Conservation (phyloP, 1,284 basidiomycete species). For the Cutaneotrichosporon cavernicola region DNA sequence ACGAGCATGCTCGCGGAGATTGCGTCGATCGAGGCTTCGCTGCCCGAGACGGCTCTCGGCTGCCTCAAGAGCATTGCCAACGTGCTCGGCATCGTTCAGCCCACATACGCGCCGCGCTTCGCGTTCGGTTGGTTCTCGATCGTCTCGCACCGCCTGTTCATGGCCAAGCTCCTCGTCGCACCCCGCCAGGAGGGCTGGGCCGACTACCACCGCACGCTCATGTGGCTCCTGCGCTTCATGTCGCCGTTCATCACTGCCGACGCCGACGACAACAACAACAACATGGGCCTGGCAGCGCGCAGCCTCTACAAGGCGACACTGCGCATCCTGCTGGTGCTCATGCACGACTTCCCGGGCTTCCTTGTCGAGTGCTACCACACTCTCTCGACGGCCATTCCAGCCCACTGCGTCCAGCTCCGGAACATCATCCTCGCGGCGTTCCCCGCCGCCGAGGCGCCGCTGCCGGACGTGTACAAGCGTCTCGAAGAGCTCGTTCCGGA, state of each 20-base stretch:
- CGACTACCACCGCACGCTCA: slow-evolving; percentile 88
- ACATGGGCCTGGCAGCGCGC: slow-evolving; percentile 77
- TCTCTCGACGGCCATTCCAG: slow-evolving; percentile 87
- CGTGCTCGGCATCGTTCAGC: slow-evolving; percentile 93
- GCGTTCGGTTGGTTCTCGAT: slow-evolving; percentile 98
- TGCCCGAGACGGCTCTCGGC: slow-evolving; percentile 85
- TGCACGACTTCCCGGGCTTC: slow-evolving; percentile 99
- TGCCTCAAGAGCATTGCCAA: slow-evolving; percentile 87
- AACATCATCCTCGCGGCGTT: slow-evolving; percentile 96
- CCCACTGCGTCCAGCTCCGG: slow-evolving; percentile 90
- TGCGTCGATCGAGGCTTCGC: slow-evolving; percentile 73
- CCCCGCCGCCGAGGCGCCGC: slow-evolving; percentile 79
- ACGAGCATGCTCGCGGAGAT: slow-evolving; percentile 93
- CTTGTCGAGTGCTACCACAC: slow-evolving; percentile 95
- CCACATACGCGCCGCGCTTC: slow-evolving; percentile 95
- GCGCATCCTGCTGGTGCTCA: slow-evolving; percentile 84
- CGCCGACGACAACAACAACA: slow-evolving; percentile 58
- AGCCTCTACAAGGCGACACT: slow-evolving; percentile 91
- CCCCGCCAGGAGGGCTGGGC: slow-evolving; percentile 68
- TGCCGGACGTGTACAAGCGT: slow-evolving; percentile 63
- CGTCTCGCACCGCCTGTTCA: slow-evolving; percentile 93
- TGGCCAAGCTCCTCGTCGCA: slow-evolving; percentile 82
- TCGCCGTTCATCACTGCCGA: slow-evolving; percentile 74
- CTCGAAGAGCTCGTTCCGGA: slow-evolving; percentile 68
- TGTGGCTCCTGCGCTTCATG: slow-evolving; percentile 92